Evolutionary conservation across 2,329 filamentous ascomycete species (phyloP), one percentile per base, ranked within the genome.

Genomic region (Teratosphaeria epicoccoides): DNA sequence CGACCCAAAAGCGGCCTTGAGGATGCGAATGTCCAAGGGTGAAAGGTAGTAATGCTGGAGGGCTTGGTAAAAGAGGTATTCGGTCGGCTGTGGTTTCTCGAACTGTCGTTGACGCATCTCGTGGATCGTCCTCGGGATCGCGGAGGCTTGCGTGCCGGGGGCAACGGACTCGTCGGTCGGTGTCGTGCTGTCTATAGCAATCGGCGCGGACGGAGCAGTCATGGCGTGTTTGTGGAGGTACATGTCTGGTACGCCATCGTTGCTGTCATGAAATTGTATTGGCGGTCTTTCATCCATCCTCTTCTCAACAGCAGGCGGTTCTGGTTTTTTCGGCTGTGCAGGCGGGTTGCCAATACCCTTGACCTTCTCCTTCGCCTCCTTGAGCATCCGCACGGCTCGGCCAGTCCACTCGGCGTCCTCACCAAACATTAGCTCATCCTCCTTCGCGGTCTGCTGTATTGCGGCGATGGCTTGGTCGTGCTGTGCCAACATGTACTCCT

Each of bases 381-480:
- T 77, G 47, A 97, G 83, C 25, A 83, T 77, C 50, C 79, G 77
- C 52, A 96, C 80, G 3, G 93, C 93, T 67, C 87, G 91, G 59
- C 83, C 82, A 1, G 87, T 88, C 90, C 90, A 97, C 59, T 91
- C 88, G n/a, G 83, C 85, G 56, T 95, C 90, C 62, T 96, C 88
- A 6, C 82, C 90, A 70, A 95, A 98, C 68, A 96, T 79, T 28
- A 93, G 73, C 70, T 96, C 88, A 64, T 98, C 93, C 67, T 95
- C 88, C 58, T 83, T 82, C 62, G 88, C 88, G 70, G 95, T 88
- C 55, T 76, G 76, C 54, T 81, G 73, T 23, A 98, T 73, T 17
- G 87, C 83, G 37, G 79, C 73, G 29, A 95, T 83, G 66, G 97
- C 91, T 33, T 80, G 73, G 56, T 94, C 82, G 60, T 84, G 91